Evolutionary conservation across 345 rosid genomes (phyloP), one percentile per base, ranked within the genome.

Genomic region (Brassica carinata): DNA sequence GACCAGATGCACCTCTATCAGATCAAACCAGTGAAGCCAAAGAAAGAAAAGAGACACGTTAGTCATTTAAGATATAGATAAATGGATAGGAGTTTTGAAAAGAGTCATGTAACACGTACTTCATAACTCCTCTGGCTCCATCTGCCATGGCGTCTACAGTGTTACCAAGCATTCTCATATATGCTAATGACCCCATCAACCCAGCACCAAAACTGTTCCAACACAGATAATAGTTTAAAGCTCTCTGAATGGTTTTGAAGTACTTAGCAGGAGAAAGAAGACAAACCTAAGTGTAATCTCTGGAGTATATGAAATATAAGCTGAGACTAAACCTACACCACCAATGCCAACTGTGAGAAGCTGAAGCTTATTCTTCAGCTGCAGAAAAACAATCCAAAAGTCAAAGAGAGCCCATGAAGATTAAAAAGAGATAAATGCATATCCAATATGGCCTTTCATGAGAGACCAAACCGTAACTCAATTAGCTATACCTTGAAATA

Each of bases 151-250:
- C 87, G 87, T 91, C 99, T 73, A 95, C 90, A 77, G 86, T 85
- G 77, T 79, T 93, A 63, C 99, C 99, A 58, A 95, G 93, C 98
- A 95, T 91, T 4, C 94, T 88, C 72, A 92, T 87, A 67, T 95
- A 95, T 29, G 76, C 85, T 76, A 95, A 72, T 29, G 97, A 95
- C 76, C 98, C 97, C 72, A 92, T 70, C 19, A 92, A 85, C 33
- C 98, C 98, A 53, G 86, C 90, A 72, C 98, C 96, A 80, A 89
- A 95, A 86, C 98, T 95, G 88, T 10, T 64, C 2, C 71, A 75
- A 40, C 23, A 61, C 6, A 51, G n/a, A 65, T 36, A 7, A 34
- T 53, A 59, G 34, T 45, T 33, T 69, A 27, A 8, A 17, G 34
- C 13, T 36, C 13, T 40, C 26, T 66, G 40, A 51, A 36, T 19